These are phyloP conservation scores for Microsporum audouinii DNA, from an alignment of 2,329 filamentous ascomycete species.

Conservation along the genomic window DNA sequence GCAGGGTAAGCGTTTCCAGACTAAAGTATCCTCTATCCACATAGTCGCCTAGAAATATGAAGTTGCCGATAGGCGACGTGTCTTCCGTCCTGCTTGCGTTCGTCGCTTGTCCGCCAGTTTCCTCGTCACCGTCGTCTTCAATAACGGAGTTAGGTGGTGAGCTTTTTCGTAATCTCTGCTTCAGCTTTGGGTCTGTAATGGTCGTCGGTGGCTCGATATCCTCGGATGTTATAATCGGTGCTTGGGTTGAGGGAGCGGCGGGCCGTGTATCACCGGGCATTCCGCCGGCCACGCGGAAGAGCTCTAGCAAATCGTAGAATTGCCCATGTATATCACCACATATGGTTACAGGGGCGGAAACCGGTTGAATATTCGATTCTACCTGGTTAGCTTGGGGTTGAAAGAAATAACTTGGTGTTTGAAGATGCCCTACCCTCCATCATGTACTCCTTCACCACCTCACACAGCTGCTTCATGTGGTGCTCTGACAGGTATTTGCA, in stretches of 20 bases:
- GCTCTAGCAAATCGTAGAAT: constrained; percentile 98
- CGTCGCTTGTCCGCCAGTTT: neutral
- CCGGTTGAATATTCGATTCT: constrained; percentile 99
- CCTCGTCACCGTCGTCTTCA: neutral
- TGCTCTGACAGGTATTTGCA: constrained; percentile 93
- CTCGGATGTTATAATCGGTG: constrained; percentile 16
- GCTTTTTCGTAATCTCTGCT: constrained; percentile 5
- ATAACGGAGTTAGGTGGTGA: neutral
- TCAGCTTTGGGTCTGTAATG: constrained; percentile 12
- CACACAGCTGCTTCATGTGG: constrained; percentile 97
- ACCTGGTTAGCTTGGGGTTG: constrained; percentile 1
- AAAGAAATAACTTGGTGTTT: neutral
- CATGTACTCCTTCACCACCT: constrained; percentile 95
- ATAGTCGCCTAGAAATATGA: constrained; percentile 63
- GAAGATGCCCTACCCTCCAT: constrained; percentile 67
- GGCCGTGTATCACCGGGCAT: constrained; percentile 99
- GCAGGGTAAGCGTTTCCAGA: constrained; percentile 91
- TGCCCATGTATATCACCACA: constrained; percentile 99
- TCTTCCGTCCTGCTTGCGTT: neutral
- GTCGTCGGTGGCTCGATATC: constrained; percentile 10
- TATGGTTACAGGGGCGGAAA: constrained; percentile 90
- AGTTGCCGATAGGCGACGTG: constrained; percentile 7
- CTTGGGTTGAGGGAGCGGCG: constrained; percentile 25
- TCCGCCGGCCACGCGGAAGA: constrained; percentile 96
- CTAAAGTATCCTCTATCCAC: constrained; percentile 99